These are phyloP conservation scores for Closterium sp. DNA, from an alignment of 139 green algal species.

Conservation along the genomic window DNA sequence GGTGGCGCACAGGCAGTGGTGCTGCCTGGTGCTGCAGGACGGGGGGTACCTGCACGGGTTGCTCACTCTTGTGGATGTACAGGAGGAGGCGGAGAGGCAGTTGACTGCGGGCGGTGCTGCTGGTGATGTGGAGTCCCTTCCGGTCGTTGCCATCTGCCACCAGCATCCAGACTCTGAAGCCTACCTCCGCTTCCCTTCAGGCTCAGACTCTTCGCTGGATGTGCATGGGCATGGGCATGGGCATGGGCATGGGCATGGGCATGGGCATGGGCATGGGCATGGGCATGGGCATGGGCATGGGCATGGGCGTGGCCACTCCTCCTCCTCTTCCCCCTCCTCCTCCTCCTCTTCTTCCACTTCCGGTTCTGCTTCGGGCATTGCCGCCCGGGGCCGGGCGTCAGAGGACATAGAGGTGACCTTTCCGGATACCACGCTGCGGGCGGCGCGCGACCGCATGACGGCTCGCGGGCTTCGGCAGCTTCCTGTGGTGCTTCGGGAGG, in stretches of 20 bases:
- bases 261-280: too few relatives aligned
- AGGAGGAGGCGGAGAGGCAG: slow-evolving; percentile 34
- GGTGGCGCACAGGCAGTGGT: slow-evolving; percentile 28
- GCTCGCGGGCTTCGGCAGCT: slow-evolving; percentile 48
- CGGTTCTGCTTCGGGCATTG: too few relatives aligned
- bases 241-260: too few relatives aligned
- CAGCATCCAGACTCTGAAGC: not conserved
- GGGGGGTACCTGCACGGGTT: slow-evolving; percentile 14
- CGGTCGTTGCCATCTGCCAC: not conserved
- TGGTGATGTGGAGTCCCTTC: not conserved
- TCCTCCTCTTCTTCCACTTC: not conserved
- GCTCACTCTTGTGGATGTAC: slow-evolving; percentile 44
- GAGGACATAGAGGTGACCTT: not conserved
- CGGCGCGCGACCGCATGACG: slow-evolving; percentile 29
- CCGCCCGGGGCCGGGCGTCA: not conserved
- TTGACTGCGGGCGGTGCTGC: not conserved
- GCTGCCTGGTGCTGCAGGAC: slow-evolving; percentile 28
- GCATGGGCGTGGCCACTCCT: too few relatives aligned
- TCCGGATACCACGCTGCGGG: slow-evolving; percentile 2
- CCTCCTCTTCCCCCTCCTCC: not conserved
- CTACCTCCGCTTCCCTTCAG: not conserved
- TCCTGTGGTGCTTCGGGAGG: slow-evolving; percentile 19
- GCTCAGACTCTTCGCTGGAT: not conserved
- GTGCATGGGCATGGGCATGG: too few relatives aligned
- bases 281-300: too few relatives aligned